Evolutionary conservation across 805 yeast genomes (phyloP).

Genomic region (Candida awuae): DNA sequence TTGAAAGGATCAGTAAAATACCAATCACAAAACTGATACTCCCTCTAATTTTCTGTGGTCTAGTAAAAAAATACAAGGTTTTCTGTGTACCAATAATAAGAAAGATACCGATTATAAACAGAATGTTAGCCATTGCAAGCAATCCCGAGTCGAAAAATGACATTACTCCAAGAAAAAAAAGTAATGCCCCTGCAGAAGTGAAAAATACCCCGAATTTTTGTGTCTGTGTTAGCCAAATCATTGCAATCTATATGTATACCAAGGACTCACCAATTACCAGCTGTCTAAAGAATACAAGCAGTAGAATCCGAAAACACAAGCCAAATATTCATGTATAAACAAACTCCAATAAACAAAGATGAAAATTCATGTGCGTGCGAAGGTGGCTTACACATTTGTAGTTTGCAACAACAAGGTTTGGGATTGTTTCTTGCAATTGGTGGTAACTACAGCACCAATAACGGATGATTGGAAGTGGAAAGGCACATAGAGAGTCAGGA

Average conservation of each 20-base stretch:
- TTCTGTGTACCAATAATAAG: slow-evolving; percentile 84
- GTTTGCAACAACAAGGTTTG: too few relatives aligned
- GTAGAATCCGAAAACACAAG: too few relatives aligned
- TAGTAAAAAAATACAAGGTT: slow-evolving; percentile 72
- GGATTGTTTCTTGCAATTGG: too few relatives aligned
- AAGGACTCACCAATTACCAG: not conserved
- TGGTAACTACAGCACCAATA: too few relatives aligned
- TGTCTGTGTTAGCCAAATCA: slow-evolving; percentile 70
- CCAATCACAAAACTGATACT: slow-evolving; percentile 74
- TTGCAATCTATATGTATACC: slow-evolving; percentile 12
- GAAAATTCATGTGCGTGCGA: too few relatives aligned
- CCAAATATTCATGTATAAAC: too few relatives aligned
- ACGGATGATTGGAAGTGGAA: too few relatives aligned
- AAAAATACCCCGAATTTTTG: slow-evolving; percentile 88
- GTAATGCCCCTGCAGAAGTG: slow-evolving; percentile 75
- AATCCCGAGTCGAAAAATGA: slow-evolving; percentile 85
- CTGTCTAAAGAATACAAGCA: too few relatives aligned
- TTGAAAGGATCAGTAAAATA: slow-evolving; percentile 61
- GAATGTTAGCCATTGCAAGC: slow-evolving; percentile 79
- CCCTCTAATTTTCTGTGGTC: slow-evolving; percentile 84
- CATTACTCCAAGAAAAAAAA: slow-evolving; percentile 74
- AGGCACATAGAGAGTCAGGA: not conserved
- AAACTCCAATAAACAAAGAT: too few relatives aligned
- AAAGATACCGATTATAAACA: slow-evolving; percentile 73
- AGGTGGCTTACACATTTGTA: too few relatives aligned